These are phyloP conservation scores for Odontarrhena argentea DNA, from an alignment of 345 rosid genomes.

Conservation along the genomic window DNA sequence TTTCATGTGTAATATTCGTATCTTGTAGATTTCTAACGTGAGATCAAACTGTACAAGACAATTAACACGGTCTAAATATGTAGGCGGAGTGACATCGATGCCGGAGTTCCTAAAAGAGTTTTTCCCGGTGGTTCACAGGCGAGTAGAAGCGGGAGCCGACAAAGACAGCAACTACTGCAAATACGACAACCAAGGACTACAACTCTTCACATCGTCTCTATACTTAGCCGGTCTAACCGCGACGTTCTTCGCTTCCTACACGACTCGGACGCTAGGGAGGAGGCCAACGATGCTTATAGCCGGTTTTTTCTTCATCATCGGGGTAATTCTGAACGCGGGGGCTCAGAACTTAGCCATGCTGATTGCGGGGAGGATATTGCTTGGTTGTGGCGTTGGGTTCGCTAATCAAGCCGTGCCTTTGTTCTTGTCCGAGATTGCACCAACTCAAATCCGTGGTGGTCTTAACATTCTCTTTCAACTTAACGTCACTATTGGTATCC, in stretches of 20 bases:
- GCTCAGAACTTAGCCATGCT: constrained; percentile 91
- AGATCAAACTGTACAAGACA: too few species aligned
- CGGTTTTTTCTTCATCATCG: constrained; percentile 70
- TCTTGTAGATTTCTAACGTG: too few species aligned
- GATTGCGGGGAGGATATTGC: constrained; percentile 79
- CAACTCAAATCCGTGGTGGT: constrained; percentile 89
- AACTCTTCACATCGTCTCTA: constrained; percentile 87
- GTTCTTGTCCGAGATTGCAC: constrained; percentile 96
- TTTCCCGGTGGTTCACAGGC: constrained; percentile 68
- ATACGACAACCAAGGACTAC: constrained; percentile 89
- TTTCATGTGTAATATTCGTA: too few species aligned
- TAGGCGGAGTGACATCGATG: constrained; percentile 98
- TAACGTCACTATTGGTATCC: constrained; percentile 89
- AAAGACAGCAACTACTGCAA: constrained; percentile 74
- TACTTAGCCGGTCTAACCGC: constrained; percentile 87
- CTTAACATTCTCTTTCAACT: constrained; percentile 93
- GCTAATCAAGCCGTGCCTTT: constrained; percentile 97
- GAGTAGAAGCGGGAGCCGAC: constrained; percentile 37
- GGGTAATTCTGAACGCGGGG: constrained; percentile 72
- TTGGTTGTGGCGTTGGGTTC: constrained; percentile 94
- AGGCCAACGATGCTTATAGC: constrained; percentile 89
- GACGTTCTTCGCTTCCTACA: constrained; percentile 93
- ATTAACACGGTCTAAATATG: background rate
- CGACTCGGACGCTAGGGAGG: constrained; percentile 82
- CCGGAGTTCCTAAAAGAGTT: constrained; percentile 74